A percentile compares a stretch with the other conserved stretches of the same genome.
Conservation (phyloP, 2,329 filamentous ascomycete genomes). For the Penicillium freii region DNA sequence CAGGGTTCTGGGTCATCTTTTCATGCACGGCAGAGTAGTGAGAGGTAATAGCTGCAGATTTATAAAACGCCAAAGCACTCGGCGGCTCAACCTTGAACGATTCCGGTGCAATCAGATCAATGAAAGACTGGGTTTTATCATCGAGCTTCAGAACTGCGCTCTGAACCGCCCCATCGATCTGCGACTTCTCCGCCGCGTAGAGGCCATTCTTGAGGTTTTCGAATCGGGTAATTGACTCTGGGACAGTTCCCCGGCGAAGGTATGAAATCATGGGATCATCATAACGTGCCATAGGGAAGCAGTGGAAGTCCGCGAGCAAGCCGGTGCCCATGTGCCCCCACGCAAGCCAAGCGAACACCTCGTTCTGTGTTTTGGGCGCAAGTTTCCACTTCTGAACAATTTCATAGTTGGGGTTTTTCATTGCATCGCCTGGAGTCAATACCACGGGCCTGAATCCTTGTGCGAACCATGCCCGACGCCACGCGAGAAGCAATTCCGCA, state of each 20-base stretch:
- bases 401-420: constrained; percentile 75
- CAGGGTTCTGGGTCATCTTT: constrained; percentile 56
- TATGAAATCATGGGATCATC: constrained; percentile 70
- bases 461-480: constrained; percentile 94
- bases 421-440: constrained; percentile 74
- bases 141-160: constrained; percentile 57
- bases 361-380: constrained; percentile 61
- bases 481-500: constrained; percentile 74
- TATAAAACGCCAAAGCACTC: constrained; percentile 75
- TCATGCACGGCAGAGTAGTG: constrained; percentile 68
- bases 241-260: constrained; percentile 73
- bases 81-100: constrained; percentile 66
- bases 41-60: constrained; percentile 57
- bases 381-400: constrained; percentile 62
- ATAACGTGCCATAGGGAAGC: constrained; percentile 77
- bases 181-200: constrained; percentile 66
- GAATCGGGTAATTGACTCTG: constrained; percentile 67
- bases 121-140: constrained; percentile 60
- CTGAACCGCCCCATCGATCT: constrained; percentile 63
- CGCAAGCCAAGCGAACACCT: constrained; percentile 82
- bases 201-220: constrained; percentile 69
- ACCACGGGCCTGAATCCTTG: constrained; percentile 86
- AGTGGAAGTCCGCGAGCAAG: constrained; percentile 72
- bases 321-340: constrained; percentile 91
- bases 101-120: constrained; percentile 59